Conservation (phyloP, 768 basidiomycete species). For the Agrocybe praecox region DNA sequence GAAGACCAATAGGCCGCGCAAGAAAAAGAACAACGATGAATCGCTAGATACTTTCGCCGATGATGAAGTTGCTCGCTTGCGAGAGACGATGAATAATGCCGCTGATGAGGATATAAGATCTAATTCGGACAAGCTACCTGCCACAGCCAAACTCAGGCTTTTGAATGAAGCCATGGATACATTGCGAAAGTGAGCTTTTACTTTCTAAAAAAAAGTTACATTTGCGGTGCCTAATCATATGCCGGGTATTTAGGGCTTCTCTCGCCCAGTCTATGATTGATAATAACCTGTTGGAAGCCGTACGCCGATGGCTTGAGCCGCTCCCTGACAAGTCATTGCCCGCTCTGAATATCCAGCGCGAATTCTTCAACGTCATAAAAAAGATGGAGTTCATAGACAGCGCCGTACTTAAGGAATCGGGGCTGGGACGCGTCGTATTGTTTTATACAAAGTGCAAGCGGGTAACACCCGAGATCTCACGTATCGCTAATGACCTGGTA, state of each 20-base stretch:
- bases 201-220: constrained; percentile 9
- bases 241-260: constrained; percentile 57
- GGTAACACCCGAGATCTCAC: constrained; percentile 78
- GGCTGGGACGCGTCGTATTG: constrained; percentile 84
- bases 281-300: constrained; percentile 90
- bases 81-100: constrained; percentile 85
- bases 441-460: constrained; percentile 98
- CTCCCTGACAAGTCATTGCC: constrained; percentile 92
- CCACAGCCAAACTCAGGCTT: constrained; percentile 79
- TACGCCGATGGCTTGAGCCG: constrained; percentile 91
- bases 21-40: constrained; percentile 79
- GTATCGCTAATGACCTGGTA: constrained; percentile 83
- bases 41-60: constrained; percentile 87
- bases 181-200: constrained; percentile 73
- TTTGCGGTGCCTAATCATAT: constrained; percentile 6
- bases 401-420: constrained; percentile 86
- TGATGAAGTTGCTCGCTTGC: constrained; percentile 87
- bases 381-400: constrained; percentile 95
- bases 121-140: constrained; percentile 80
- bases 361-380: constrained; percentile 80
- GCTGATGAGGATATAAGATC: constrained; percentile 83
- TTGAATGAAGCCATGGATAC: constrained; percentile 92
- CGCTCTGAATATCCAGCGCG: constrained; percentile 92
- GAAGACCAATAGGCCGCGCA: constrained; percentile 65
- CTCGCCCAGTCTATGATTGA: constrained; percentile 93